These are phyloP conservation scores for Diutina neorugosa DNA, from an alignment of 1,139 yeast genomes.

Conservation along the genomic window DNA sequence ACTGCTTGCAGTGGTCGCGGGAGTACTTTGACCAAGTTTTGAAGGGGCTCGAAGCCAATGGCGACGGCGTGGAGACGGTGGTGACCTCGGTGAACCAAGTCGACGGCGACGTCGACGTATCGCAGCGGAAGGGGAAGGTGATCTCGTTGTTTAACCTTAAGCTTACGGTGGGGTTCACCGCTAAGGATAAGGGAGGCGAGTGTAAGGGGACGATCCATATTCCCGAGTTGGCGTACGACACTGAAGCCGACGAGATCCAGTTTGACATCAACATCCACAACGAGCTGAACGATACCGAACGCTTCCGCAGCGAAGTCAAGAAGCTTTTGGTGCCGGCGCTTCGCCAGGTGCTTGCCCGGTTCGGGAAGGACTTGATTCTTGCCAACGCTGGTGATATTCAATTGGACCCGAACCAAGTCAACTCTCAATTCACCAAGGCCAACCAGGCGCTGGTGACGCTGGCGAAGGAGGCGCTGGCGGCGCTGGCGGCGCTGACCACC, in stretches of 20 bases:
- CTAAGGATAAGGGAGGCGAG: constrained; percentile 22
- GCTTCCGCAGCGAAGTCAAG: constrained; percentile 42
- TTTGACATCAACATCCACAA: constrained; percentile 63
- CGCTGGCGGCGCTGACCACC: too few relatives aligned
- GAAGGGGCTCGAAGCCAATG: constrained; percentile 31
- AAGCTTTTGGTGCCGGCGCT: constrained; percentile 55
- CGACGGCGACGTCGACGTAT: constrained; percentile 94
- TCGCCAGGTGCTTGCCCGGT: constrained; percentile 43
- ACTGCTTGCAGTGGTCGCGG: constrained; percentile 86
- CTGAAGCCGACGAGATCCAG: constrained; percentile 74
- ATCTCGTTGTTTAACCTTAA: constrained; percentile 81
- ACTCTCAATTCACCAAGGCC: constrained; percentile 53
- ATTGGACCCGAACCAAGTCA: constrained; percentile 50
- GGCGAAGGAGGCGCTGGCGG: neutral
- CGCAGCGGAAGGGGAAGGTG: constrained; percentile 93
- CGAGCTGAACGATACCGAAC: constrained; percentile 42
- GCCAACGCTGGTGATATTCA: constrained; percentile 84
- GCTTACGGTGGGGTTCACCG: constrained; percentile 48
- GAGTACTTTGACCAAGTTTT: constrained; percentile 57
- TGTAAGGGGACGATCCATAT: constrained; percentile 55
- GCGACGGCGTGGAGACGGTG: constrained; percentile 20
- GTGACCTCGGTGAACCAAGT: constrained; percentile 49
- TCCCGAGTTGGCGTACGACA: constrained; percentile 95
- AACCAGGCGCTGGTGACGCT: constrained; percentile 28
- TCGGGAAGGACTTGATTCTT: constrained; percentile 66